A percentile compares a stretch with the other conserved stretches of the same genome.
Conservation (phyloP, 495 filamentous ascomycete species). For the Hypoxylon fragiforme region DNA sequence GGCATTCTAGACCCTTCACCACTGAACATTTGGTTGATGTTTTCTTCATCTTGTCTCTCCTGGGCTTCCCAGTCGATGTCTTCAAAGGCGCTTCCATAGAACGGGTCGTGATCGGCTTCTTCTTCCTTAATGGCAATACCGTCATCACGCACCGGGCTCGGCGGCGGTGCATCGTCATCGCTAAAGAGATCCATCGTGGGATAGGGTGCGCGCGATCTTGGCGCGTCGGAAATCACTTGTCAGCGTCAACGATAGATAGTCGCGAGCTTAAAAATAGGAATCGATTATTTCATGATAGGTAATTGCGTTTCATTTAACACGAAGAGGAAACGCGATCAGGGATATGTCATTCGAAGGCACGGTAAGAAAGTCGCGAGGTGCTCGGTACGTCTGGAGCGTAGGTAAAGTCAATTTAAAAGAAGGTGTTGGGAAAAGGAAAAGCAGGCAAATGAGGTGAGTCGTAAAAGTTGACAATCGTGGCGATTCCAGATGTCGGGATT, state of each 20-base stretch:
- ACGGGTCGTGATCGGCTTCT: conserved; percentile 29
- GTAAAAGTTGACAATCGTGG: too few relatives aligned
- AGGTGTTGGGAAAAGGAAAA: background rate
- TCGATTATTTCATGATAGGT: conserved; percentile 18
- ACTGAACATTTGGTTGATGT: conserved; percentile 31
- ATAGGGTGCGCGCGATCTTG: conserved; percentile 1
- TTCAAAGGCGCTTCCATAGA: conserved; percentile 15
- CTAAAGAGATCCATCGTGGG: background rate
- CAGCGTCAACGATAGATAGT: conserved; percentile 8
- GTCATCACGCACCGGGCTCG: conserved; percentile 7
- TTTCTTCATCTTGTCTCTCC: conserved; percentile 31
- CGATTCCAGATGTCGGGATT: conserved; percentile 3
- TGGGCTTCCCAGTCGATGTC: conserved; percentile 38
- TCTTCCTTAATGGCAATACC: conserved; percentile 35
- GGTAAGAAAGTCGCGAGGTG: background rate
- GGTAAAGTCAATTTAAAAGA: background rate
- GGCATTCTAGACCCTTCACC: conserved; percentile 12
- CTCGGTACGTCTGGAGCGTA: background rate
- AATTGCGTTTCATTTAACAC: too few relatives aligned
- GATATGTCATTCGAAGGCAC: conserved; percentile 8
- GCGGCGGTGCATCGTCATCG: background rate
- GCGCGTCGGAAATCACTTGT: background rate
- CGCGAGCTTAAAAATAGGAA: conserved; percentile 8
- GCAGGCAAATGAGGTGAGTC: too few relatives aligned
- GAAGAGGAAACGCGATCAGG: conserved; percentile 1